Percentiles rank a stretch among this genome's conserved stretches.
Conservation (phyloP, 2,329 filamentous ascomycete genomes). For the Zarea fungicola region DNA sequence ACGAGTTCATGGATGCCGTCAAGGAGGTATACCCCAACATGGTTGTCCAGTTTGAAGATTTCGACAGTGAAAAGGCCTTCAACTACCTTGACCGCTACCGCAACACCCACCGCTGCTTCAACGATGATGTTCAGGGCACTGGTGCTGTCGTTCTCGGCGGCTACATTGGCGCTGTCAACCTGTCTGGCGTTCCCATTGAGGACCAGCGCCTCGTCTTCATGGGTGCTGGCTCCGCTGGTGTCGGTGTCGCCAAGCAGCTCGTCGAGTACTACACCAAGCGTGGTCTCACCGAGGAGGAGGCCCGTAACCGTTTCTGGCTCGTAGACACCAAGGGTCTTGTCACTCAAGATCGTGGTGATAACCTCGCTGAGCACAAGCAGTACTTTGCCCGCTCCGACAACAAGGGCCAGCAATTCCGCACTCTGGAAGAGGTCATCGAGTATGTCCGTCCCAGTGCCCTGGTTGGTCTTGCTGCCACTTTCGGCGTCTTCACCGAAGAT, state of each 20-base stretch:
- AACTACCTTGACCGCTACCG: constrained; percentile 87
- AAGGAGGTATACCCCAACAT: constrained; percentile 64
- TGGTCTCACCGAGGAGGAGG: constrained; percentile 81
- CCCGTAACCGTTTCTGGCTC: constrained; percentile 90
- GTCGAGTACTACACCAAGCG: constrained; percentile 95
- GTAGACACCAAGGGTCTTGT: constrained; percentile 97
- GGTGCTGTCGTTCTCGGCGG: constrained; percentile 91
- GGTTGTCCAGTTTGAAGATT: constrained; percentile 93
- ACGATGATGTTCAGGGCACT: constrained; percentile 97
- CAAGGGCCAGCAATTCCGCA: constrained; percentile 65
- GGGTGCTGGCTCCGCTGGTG: constrained; percentile 90
- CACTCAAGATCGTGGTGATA: constrained; percentile 87
- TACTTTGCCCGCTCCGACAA: constrained; percentile 63
- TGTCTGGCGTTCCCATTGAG: constrained; percentile 76
- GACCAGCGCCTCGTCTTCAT: constrained; percentile 96
- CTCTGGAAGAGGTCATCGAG: constrained; percentile 85
- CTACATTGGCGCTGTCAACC: constrained; percentile 69
- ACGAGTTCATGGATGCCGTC: constrained; percentile 92
- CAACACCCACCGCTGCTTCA: constrained; percentile 89
- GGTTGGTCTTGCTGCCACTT: constrained; percentile 89
- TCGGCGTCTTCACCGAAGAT: constrained; percentile 86
- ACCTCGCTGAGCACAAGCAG: constrained; percentile 83
- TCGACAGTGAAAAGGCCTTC: constrained; percentile 90
- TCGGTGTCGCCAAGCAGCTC: constrained; percentile 96
- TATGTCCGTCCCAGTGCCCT: constrained; percentile 93